Base-by-base conservation (phyloP, 202 grass and related monocot species). In the Sporobolus alterniflorus region DNA sequence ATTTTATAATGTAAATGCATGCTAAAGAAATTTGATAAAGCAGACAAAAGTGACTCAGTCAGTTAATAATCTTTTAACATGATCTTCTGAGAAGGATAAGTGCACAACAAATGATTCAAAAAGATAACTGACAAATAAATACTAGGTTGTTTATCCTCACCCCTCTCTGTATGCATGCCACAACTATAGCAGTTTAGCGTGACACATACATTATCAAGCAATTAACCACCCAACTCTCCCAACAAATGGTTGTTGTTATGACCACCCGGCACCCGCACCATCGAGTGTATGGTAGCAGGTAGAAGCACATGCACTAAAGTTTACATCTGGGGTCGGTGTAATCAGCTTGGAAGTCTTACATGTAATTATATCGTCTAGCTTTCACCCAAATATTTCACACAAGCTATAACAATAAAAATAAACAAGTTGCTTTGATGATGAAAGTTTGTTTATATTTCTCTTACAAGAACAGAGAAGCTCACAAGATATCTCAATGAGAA, bases 301-400 rank as follows among this genome's bases (percentile, higher is more conserved):
- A 77, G n/a, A n/a, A n/a, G 51, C 82, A 75, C 50, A 65, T 79
- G 59, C 51, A 86, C 67, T 51, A 67, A 90, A 82, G 67, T 69
- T 69, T 86, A 56, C 82, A 85, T 18, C 49, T 54, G 33, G 30
- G 31, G 33, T 32, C 64, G 6, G 68, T 6, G 41, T 22, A 57
- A 63, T n/a, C 66, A 51, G 17, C 24, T 20, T 34, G 5, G 42
- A 55, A 78, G 78, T 74, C 49, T 34, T 13, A 11, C 9, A 69
- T 83, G 67, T 34, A 78, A 78, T 86, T 64, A 83, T 83, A 78
- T 60, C 31, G 74, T 73, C 24, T 78, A 49, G 25, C 73, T 90
- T 82, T 77, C 57, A 71, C 17, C 43, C 25, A 50, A 76, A 64
- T 51, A 42, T 55, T 80, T 57, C 57, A 57, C 12, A n/a, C 59